Base-by-base conservation (phyloP, 257 asterid genomes). In the Salvia splendens region DNA sequence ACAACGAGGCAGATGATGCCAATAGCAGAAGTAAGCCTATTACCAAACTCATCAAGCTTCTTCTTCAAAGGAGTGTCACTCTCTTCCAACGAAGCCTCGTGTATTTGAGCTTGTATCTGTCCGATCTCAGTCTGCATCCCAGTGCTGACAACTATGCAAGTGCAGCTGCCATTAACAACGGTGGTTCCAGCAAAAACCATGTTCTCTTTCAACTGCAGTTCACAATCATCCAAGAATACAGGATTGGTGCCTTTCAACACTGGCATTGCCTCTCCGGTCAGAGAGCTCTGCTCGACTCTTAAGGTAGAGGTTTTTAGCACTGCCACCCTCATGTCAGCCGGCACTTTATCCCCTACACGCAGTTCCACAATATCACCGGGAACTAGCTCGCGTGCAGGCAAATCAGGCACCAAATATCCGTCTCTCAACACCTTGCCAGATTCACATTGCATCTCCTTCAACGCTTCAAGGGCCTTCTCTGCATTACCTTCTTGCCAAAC, bases 401-500 rank as follows among this genome's bases (percentile, higher is more conserved):
- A 74, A 41, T 61, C 69, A 2, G 75, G 75, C 48, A 70, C 69
- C 16, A 61, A 6, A 15, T 51, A 61, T 15, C 75, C 75, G 12
- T 70, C 75, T 6, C 75, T 51, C 54, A 70, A 50, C 49, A 70
- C 69, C 42, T 61, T 70, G 4, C 47, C 69, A 0, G 63, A 61
- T 47, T 87, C 96, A 0, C 91, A 89, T 64, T 89, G 96, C 62
- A 89, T 85, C 67, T 89, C 96, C 82, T 89, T 89, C 75, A 87
- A 77, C 4, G 95, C 96, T 73, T 89, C 96, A 47, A 89, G 69
- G 3, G 96, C 95, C 59, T 87, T 87, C 80, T 89, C 96, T 0
- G 96, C 96, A 71, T 89, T 89, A 64, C 80, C 86, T 74, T 89
- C 96, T 75, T 89, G 96, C 96, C 96, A 89, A 30, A 89, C 86